phyloP scores from a whole-genome alignment of 345 rosid genomes.

The Hibiscus trionum region DNA sequence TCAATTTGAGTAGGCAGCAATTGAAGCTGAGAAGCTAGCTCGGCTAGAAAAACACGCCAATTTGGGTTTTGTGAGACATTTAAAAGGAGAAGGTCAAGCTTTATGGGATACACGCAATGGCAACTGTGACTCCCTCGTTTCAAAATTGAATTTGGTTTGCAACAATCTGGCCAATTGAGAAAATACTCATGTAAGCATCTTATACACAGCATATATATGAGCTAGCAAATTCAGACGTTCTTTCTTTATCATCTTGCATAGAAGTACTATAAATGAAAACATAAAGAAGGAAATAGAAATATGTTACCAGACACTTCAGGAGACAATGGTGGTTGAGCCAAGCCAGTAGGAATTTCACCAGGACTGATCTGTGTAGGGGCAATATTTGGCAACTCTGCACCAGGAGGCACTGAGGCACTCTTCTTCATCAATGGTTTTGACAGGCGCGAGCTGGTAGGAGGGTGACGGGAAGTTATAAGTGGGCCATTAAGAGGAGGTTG shows the following conservation, averaged over 20 bases:
- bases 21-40: conserved; percentile 75
- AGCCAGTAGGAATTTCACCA: conserved; percentile 46
- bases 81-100: conserved; percentile 85
- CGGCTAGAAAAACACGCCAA: conserved; percentile 56
- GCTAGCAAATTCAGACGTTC: not conserved
- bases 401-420: conserved; percentile 41
- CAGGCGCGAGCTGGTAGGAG: conserved; percentile 54
- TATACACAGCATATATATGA: not conserved
- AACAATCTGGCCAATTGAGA: conserved; percentile 56
- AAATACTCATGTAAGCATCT: conserved; percentile 16
- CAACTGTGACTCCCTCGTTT: conserved; percentile 70
- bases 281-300: not conserved
- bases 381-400: conserved; percentile 50
- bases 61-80: conserved; percentile 79
- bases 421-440: conserved; percentile 61
- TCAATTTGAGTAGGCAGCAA: conserved; percentile 74
- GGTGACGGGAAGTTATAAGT: conserved; percentile 45
- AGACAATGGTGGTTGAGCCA: conserved; percentile 82
- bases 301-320: conserved; percentile 60
- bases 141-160: conserved; percentile 70
- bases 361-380: conserved; percentile 58
- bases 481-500: conserved; percentile 57
- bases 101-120: conserved; percentile 93
- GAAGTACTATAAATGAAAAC: not conserved
- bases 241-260: not conserved